Evolutionary conservation across 202 grass and related monocot genomes (phyloP), one percentile per base, ranked within the genome.

Genomic region (Setaria italica): DNA sequence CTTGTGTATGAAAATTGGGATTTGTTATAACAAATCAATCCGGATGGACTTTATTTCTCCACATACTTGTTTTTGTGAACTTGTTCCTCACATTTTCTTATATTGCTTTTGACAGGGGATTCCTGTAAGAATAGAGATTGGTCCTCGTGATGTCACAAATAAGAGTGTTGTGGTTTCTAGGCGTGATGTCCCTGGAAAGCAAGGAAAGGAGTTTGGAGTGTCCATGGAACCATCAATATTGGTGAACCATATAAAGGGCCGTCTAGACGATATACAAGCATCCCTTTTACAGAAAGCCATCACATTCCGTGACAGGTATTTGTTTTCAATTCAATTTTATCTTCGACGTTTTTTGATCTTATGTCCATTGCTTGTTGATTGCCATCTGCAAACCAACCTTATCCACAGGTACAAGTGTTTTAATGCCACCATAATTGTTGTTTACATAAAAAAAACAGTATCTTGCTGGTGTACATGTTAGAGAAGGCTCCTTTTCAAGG

Each of bases 191-290:
- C 96, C 93, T 77, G 93, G 93, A 84, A 99, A 99, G 62, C 82
- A 89, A 82, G 96, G 96, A 67, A 99, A 99, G 87, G 96, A 99
- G 62, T 99, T 96, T 77, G 96, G 96, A 42, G 83, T 96, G 45
- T 94, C 93, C 76, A 95, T 99, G 91, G 96, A 99, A 12, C 83
- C 95, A 70, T 85, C 93, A 64, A 60, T 45, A 80, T 67, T 98
- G 84, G 80, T 94, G 72, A 82, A 87, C 34, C 89, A 99, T 89
- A 79, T 99, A 82, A 96, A 96, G 77, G 84, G 82, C 19, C 89
- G 88, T 45, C 89, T 98, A 84, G 95, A 95, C 62, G 95, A 98
- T 71, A 98, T 95, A 76, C 95, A 98, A 80, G 84, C 69, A 74
- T 87, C 90, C n/a, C 93, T 98, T 82, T 67, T 98, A 63, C 91